Conservation (phyloP, 345 rosid genomes). For the Cardamine resedifolia region DNA sequence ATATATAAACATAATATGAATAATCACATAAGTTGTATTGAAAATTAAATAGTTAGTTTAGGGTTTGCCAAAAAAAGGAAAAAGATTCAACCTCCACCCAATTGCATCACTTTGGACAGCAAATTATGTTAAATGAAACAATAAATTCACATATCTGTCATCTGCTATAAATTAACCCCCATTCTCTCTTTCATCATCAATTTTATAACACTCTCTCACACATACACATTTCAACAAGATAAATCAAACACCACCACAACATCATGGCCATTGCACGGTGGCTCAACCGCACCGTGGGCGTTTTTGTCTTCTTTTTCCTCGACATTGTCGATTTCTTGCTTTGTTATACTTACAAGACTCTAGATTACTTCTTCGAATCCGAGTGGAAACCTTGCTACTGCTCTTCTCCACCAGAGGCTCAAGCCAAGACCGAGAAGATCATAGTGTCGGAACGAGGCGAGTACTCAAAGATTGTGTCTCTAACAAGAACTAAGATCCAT, state of each 20-base stretch:
- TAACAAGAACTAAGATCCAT: constrained; percentile 61
- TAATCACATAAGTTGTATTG: not conserved
- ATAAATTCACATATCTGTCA: constrained; percentile 36
- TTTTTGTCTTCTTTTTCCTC: constrained; percentile 32
- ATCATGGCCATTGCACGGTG: constrained; percentile 35
- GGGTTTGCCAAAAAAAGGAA: constrained; percentile 14
- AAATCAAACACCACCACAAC: constrained; percentile 26
- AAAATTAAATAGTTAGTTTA: constrained; percentile 17
- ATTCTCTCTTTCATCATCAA: not conserved
- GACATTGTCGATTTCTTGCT: constrained; percentile 39
- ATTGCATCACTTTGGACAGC: constrained; percentile 36
- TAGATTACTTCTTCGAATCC: constrained; percentile 36
- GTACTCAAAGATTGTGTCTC: constrained; percentile 60
- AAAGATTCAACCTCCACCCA: constrained; percentile 38
- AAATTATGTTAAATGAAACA: constrained; percentile 38
- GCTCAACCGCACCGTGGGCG: constrained; percentile 38
- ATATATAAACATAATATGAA: no score
- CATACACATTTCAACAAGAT: not conserved
- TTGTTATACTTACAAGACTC: constrained; percentile 33
- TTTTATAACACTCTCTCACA: constrained; percentile 18
- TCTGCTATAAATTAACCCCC: constrained; percentile 26
- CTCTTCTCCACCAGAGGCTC: constrained; percentile 31
- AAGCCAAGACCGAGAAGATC: constrained; percentile 54
- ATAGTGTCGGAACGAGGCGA: constrained; percentile 75
- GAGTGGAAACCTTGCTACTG: constrained; percentile 39